A percentile compares a stretch with the other conserved stretches of the same genome.
These are phyloP conservation scores for Lactarius quietus DNA, from an alignment of 768 basidiomycete genomes.

Conservation along the genomic window DNA sequence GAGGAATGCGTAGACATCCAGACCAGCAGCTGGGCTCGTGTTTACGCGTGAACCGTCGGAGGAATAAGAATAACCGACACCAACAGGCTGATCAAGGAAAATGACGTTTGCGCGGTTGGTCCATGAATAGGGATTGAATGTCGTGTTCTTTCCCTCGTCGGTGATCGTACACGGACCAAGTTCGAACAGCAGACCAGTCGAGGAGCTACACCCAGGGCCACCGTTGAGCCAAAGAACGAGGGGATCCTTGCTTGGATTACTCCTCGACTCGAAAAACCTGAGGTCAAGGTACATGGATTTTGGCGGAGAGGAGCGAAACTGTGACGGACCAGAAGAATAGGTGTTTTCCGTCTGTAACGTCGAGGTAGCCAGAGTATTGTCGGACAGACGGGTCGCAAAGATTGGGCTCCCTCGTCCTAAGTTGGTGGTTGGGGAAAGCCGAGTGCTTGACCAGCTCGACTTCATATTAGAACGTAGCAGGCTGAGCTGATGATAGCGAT, in stretches of 20 bases:
- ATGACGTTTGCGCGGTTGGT: conserved; percentile 74
- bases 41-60: conserved; percentile 70
- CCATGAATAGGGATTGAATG: conserved; percentile 81
- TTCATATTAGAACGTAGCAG: conserved; percentile 20
- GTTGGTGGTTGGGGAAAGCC: conserved; percentile 36
- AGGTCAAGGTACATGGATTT: not conserved
- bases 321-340: conserved; percentile 54
- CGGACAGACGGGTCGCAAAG: conserved; percentile 51
- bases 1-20: conserved; percentile 86
- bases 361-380: conserved; percentile 55
- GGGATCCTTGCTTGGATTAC: conserved; percentile 70
- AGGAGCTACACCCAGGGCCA: conserved; percentile 44
- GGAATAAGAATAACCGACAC: conserved; percentile 88
- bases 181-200: conserved; percentile 26
- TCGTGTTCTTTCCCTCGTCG: conserved; percentile 52
- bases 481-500: not conserved
- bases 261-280: conserved; percentile 89
- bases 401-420: conserved; percentile 41
- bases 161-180: conserved; percentile 25
- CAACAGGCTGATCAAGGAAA: conserved; percentile 77
- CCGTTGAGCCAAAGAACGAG: conserved; percentile 91
- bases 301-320: not conserved
- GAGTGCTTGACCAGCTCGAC: conserved; percentile 42
- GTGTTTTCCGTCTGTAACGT: conserved; percentile 51
- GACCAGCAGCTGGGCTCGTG: conserved; percentile 79